Percentiles rank a stretch among this genome's conserved stretches.
Conservation (phyloP, 1,284 basidiomycete genomes). For the Rhodotorula sp. region DNA sequence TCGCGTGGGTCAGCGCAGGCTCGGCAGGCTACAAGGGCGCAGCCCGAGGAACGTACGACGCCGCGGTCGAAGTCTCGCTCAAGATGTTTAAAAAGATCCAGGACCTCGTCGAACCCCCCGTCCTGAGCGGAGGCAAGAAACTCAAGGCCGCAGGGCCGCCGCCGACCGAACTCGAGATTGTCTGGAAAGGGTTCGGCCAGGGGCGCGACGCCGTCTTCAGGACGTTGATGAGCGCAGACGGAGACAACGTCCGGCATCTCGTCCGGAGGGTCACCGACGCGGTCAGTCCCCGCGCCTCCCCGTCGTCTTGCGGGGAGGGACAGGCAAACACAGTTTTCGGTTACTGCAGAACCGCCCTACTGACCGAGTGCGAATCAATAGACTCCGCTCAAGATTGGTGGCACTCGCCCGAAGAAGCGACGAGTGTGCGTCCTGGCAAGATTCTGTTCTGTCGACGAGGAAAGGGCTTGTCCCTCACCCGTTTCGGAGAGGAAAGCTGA, state of each 20-base stretch:
- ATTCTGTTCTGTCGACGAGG: not conserved
- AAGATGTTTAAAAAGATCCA: conserved; percentile 49
- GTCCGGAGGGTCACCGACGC: conserved; percentile 50
- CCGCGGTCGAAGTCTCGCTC: conserved; percentile 49
- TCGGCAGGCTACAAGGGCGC: conserved; percentile 51
- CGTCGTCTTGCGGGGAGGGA: too few species aligned
- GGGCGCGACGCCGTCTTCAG: conserved; percentile 51
- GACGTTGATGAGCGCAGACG: conserved; percentile 48
- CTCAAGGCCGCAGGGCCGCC: conserved; percentile 42
- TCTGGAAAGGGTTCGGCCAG: conserved; percentile 52
- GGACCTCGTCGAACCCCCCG: conserved; percentile 36
- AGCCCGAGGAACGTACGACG: conserved; percentile 50
- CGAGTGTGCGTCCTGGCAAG: conserved; percentile 41
- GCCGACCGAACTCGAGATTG: conserved; percentile 47
- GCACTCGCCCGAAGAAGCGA: conserved; percentile 51
- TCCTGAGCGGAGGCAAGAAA: conserved; percentile 24
- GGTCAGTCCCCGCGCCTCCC: conserved; percentile 13
- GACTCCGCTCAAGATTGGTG: conserved; percentile 52
- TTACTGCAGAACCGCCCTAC: not conserved
- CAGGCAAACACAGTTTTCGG: not conserved
- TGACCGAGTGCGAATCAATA: not conserved
- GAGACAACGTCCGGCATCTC: conserved; percentile 44
- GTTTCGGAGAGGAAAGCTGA: not conserved
- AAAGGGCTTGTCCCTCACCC: too few species aligned
- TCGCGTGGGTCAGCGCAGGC: conserved; percentile 41